Evolutionary conservation across 164 flowering plant species (phyloP).

Genomic region (Berberis vulgaris): DNA sequence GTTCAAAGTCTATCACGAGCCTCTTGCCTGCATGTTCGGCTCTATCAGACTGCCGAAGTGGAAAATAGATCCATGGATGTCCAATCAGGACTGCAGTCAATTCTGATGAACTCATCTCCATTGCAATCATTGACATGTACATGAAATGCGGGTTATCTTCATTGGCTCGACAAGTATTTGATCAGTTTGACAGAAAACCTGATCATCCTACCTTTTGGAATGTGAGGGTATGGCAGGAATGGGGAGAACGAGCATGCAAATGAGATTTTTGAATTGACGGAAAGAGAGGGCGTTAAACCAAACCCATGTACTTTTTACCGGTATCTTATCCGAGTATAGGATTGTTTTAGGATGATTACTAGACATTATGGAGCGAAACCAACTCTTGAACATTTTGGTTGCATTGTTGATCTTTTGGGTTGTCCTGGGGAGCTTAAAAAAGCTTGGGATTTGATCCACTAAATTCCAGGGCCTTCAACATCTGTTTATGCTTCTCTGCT

Average conservation of each 20-base stretch:
- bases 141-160: constrained; percentile 58
- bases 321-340: constrained; percentile 44
- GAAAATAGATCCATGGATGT: constrained; percentile 57
- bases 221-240: constrained; percentile 69
- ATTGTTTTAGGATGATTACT: constrained; percentile 43
- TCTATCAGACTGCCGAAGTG: constrained; percentile 25
- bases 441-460: constrained; percentile 40
- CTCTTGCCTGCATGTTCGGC: constrained; percentile 51
- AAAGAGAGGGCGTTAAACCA: constrained; percentile 32
- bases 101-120: constrained; percentile 45
- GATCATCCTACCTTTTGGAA: constrained; percentile 67
- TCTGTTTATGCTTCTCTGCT: constrained; percentile 53
- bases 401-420: constrained; percentile 70
- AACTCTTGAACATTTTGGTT: constrained; percentile 35
- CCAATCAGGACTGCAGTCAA: constrained; percentile 24
- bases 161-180: constrained; percentile 37
- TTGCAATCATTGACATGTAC: constrained; percentile 67
- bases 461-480: constrained; percentile 32
- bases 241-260: constrained; percentile 51
- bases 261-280: constrained; percentile 43
- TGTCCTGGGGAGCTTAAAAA: constrained; percentile 49
- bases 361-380: constrained; percentile 38
- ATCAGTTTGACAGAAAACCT: constrained; percentile 25
- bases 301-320: constrained; percentile 41
- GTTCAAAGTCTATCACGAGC: constrained; percentile 52